These are phyloP conservation scores for Ogataea trehaloabstinens DNA, from an alignment of 805 yeast species.

Conservation along the genomic window DNA sequence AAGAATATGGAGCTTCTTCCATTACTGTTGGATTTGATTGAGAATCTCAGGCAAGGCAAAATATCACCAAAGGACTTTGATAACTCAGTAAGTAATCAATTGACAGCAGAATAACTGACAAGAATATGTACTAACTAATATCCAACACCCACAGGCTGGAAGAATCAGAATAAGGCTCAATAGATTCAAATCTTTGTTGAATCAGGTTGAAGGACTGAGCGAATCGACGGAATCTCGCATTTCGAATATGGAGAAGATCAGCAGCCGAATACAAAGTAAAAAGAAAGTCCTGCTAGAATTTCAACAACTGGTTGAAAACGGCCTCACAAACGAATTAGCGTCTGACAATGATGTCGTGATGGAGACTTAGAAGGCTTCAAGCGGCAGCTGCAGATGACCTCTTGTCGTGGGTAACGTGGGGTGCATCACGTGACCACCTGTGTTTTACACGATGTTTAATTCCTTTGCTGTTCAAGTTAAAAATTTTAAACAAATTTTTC, in stretches of 20 bases:
- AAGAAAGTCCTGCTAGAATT: slow-evolving; percentile 22
- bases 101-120: neutral
- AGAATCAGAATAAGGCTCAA: slow-evolving; percentile 41
- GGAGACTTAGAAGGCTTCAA: too few relatives aligned
- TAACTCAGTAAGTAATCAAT: slow-evolving; percentile 33
- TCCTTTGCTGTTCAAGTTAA: slow-evolving; percentile 1
- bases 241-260: slow-evolving; percentile 32
- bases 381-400: too few relatives aligned
- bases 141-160: slow-evolving; percentile 34
- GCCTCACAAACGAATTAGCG: neutral
- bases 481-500: slow-evolving; percentile 14
- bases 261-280: slow-evolving; percentile 30
- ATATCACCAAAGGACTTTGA: slow-evolving; percentile 43
- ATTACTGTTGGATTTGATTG: slow-evolving; percentile 38
- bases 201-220: slow-evolving; percentile 43
- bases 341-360: slow-evolving; percentile 2
- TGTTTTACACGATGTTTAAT: too few relatives aligned
- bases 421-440: too few relatives aligned
- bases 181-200: slow-evolving; percentile 35
- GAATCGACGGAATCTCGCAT: slow-evolving; percentile 40
- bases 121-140: neutral
- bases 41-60: slow-evolving; percentile 37
- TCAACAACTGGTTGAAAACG: slow-evolving; percentile 18
- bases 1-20: slow-evolving; percentile 38
- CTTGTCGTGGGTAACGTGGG: too few relatives aligned